A percentile compares a stretch with the other conserved stretches of the same genome.
phyloP scores from a whole-genome alignment of 2,329 filamentous ascomycete species.

The Phialocephala subalpina region DNA sequence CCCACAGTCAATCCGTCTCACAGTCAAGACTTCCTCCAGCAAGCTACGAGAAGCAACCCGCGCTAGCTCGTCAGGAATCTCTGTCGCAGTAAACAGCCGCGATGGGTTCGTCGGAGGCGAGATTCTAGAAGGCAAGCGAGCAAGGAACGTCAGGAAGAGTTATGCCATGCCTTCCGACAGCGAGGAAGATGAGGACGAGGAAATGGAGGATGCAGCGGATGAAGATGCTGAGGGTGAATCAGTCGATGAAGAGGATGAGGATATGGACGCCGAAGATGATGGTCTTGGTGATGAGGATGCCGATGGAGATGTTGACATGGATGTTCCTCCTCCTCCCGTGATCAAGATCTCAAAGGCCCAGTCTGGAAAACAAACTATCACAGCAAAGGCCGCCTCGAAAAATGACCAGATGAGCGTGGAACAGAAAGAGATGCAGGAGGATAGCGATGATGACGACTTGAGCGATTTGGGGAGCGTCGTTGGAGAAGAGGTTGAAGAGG shows the following conservation, averaged over 20 bases:
- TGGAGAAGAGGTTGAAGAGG: conserved; percentile 57
- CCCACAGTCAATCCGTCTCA: conserved; percentile 42
- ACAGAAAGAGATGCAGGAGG: conserved; percentile 41
- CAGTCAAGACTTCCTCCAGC: conserved; percentile 45
- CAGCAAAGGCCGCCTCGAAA: conserved; percentile 37
- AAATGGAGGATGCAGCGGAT: conserved; percentile 35
- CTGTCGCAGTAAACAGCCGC: conserved; percentile 31
- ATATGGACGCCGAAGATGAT: conserved; percentile 48
- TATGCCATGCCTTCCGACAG: conserved; percentile 57
- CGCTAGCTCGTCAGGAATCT: conserved; percentile 31
- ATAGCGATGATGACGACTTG: conserved; percentile 46
- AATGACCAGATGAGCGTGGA: conserved; percentile 38
- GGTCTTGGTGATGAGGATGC: conserved; percentile 54
- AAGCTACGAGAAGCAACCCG: conserved; percentile 44
- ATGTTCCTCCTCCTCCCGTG: conserved; percentile 39
- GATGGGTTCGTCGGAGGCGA: conserved; percentile 41
- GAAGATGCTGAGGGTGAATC: conserved; percentile 30
- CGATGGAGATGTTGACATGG: conserved; percentile 50
- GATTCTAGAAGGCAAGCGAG: conserved; percentile 43
- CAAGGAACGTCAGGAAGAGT: conserved; percentile 44
- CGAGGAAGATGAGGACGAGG: conserved; percentile 41
- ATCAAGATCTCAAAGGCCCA: conserved; percentile 43
- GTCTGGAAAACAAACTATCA: conserved; percentile 37
- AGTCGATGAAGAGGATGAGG: conserved; percentile 39
- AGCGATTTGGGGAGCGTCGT: conserved; percentile 44